A percentile compares a stretch with the other conserved stretches of the same genome.
phyloP scores from a whole-genome alignment of 2,329 filamentous ascomycete species.

The Cladophialophora yegresii region DNA sequence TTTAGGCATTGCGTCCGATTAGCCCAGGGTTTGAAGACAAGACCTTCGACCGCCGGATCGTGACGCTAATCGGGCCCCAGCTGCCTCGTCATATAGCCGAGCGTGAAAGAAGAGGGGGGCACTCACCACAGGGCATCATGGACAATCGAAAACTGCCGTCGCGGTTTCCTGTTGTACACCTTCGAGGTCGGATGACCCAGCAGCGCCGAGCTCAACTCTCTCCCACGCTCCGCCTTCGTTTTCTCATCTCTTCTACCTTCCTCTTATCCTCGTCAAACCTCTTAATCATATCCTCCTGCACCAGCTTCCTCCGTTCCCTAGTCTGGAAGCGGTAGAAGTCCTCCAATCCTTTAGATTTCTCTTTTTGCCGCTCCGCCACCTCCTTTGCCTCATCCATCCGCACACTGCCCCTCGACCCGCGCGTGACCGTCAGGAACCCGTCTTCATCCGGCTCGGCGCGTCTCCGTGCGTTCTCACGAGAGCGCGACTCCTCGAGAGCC shows the following conservation, averaged over 20 bases:
- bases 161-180: not conserved
- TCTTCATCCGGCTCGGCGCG: constrained; percentile 87
- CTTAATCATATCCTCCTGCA: constrained; percentile 67
- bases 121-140: constrained; percentile 1
- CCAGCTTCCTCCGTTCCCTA: constrained; percentile 74
- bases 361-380: constrained; percentile 59
- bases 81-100: constrained; percentile 30
- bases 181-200: not conserved
- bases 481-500: constrained; percentile 66
- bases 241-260: constrained; percentile 70
- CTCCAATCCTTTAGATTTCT: constrained; percentile 64
- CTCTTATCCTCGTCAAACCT: constrained; percentile 75
- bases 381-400: constrained; percentile 69
- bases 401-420: constrained; percentile 73
- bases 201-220: not conserved
- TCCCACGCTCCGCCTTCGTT: constrained; percentile 54
- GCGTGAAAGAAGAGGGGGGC: not conserved
- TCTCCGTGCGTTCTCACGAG: constrained; percentile 62
- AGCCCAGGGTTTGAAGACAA: constrained; percentile 24
- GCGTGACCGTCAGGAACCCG: constrained; percentile 88
- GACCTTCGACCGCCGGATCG: constrained; percentile 14
- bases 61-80: constrained; percentile 34
- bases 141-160: not conserved
- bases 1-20: constrained; percentile 28
- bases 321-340: constrained; percentile 86